Conservation (phyloP, 2,329 filamentous ascomycete genomes). For the Venturia nashicola region DNA sequence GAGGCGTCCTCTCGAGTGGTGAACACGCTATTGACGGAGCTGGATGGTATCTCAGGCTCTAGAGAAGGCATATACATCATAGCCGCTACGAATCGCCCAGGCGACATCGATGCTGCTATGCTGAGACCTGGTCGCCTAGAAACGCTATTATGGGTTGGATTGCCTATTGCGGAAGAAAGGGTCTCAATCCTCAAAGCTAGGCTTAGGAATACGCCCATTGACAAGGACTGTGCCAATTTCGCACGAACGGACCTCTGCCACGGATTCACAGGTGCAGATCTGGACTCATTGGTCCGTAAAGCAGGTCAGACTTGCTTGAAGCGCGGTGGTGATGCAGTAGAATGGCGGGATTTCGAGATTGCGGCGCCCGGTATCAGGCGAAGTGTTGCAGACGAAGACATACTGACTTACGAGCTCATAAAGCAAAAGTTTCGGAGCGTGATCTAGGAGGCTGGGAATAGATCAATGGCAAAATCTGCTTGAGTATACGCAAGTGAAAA, state of each 20-base stretch:
- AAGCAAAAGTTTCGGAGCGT: slow-evolving; percentile 30
- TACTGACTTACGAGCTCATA: slow-evolving; percentile 44
- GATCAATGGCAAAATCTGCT: background rate
- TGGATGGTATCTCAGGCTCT: slow-evolving; percentile 65
- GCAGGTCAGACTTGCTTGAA: slow-evolving; percentile 46
- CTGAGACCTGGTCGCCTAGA: slow-evolving; percentile 81
- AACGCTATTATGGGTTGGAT: slow-evolving; percentile 76
- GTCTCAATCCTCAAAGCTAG: slow-evolving; percentile 73
- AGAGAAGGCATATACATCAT: slow-evolving; percentile 86
- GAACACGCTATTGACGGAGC: slow-evolving; percentile 86
- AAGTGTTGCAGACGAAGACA: slow-evolving; percentile 45
- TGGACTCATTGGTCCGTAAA: slow-evolving; percentile 45
- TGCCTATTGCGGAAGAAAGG: slow-evolving; percentile 67
- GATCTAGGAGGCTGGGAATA: background rate
- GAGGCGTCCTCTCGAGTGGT: slow-evolving; percentile 84
- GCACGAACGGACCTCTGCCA: slow-evolving; percentile 55
- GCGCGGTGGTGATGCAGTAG: slow-evolving; percentile 32
- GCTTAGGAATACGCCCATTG: slow-evolving; percentile 39
- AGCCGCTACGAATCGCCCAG: slow-evolving; percentile 85
- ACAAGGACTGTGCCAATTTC: slow-evolving; percentile 47
- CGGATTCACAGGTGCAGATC: slow-evolving; percentile 63
- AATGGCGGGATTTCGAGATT: slow-evolving; percentile 32
- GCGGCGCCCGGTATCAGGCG: slow-evolving; percentile 31
- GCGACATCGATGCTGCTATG: slow-evolving; percentile 95
- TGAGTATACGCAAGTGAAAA: background rate